Base-by-base conservation (phyloP, 176 grass and related monocot species). In the Pharus latifolius region DNA sequence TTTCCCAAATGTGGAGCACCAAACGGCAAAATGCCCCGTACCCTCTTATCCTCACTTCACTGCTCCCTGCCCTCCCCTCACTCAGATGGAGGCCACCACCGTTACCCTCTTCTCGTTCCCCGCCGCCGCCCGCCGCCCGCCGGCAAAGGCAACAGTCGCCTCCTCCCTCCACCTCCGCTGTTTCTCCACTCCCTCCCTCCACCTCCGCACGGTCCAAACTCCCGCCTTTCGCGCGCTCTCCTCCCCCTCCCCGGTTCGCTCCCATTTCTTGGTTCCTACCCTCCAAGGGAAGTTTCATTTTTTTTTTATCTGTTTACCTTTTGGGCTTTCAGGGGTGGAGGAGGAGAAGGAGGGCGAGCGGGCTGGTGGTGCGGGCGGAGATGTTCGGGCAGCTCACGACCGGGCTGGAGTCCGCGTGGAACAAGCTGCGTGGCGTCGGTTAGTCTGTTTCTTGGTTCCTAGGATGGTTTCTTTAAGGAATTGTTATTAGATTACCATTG, bases 321-420 rank as follows among this genome's bases (percentile, higher is more conserved):
- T 53, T 24, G 32, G 32, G 2, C 7, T 10, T 41, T 30, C 20
- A 63, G 78, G 56, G 80, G 6, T 14, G 59, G 44, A 73, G 69
- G 52, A 63, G 84, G 9, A 27, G 57, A n/a, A 60, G 40, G 38
- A 49, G 85, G 67, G 48, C 72, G 0, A 70, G 65, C 47, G 57
- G 70, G 24, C 49, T 89, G 73, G 79, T 75, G 18, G 93, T 98
- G 69, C 78, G 87, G 18, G 89, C 90, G 25, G 95, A 98, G 90
- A 98, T 85, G 95, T 98, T 93, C 47, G 95, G 95, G 15, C 90
- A 93, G 78, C 86, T 98, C 77, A 98, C 95, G 24, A 86, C 60
- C 34, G 90, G 95, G 15, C 91, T 98, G 3, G 95, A 98, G 58
- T 83, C 90, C n/a, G 90, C 95, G 5, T 98, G 95, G 95, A 98